Percentiles rank a stretch among this genome's conserved stretches.
These are phyloP conservation scores for Saccharomyces eubayanus DNA, from an alignment of 805 yeast species.

Conservation along the genomic window DNA sequence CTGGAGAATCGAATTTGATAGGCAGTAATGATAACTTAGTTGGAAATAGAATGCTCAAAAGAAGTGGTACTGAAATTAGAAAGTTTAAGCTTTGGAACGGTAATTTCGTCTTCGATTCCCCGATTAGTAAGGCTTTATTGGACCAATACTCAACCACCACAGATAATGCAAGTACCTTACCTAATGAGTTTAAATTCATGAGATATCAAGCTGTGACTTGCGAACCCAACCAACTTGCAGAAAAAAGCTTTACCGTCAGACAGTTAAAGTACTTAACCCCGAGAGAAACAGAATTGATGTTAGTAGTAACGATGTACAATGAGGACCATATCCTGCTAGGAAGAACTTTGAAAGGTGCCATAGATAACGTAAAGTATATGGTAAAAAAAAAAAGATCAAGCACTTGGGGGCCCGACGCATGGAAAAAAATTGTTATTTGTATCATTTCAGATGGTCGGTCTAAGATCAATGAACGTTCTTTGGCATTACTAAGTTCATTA, in stretches of 20 bases:
- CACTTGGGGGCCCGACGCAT: constrained; percentile 90
- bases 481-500: constrained; percentile 71
- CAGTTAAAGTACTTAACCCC: constrained; percentile 73
- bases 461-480: constrained; percentile 69
- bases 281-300: constrained; percentile 74
- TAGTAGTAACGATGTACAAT: constrained; percentile 83
- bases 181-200: constrained; percentile 67
- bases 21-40: constrained; percentile 2
- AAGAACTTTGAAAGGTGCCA: constrained; percentile 81
- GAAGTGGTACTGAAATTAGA: constrained; percentile 23
- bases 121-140: constrained; percentile 65
- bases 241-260: constrained; percentile 65
- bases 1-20: neutral
- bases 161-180: constrained; percentile 39
- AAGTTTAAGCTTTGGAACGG: constrained; percentile 43
- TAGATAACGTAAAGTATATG: constrained; percentile 75
- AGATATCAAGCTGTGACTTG: constrained; percentile 92
- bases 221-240: constrained; percentile 66
- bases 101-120: constrained; percentile 80
- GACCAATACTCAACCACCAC: constrained; percentile 39
- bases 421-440: constrained; percentile 89
- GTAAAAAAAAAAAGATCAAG: constrained; percentile 54
- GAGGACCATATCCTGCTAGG: constrained; percentile 79
- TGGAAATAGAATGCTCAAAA: constrained; percentile 6
- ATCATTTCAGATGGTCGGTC: constrained; percentile 89